Base-by-base conservation (phyloP, 768 basidiomycete species). In the Amylocystis lapponica region DNA sequence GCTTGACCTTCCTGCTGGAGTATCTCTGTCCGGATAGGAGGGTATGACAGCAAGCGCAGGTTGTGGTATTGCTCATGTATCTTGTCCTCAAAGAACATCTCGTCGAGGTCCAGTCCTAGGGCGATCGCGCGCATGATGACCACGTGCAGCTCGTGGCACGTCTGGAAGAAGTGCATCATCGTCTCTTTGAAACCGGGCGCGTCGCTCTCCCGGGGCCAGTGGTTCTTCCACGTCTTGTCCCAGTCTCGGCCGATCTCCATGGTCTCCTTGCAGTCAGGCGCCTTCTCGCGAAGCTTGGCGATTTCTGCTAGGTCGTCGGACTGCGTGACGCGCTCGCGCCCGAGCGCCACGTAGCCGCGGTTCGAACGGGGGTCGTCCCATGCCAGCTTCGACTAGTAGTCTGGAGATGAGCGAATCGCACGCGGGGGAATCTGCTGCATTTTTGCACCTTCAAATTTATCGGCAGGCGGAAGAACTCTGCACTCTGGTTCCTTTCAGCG, bases 241-340 rank as follows among this genome's bases (percentile, higher is more conserved):
- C 83, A 85, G 45, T 94, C 88, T 20, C 84, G 74, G 23, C 91
- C 89, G 34, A 94, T 91, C 61, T 94, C 90, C 81, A 93, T 89
- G 7, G 79, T 70, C 61, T 93, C 89, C 62, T 90, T 89, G 64
- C 65, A 79, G 58, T 90, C 89, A 0, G 90, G 89, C 0, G 89
- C 79, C 46, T 78, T 79, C 45, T 66, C 68, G n/a, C 90, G 79
- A 17, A 92, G 66, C 33, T 71, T 61, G 34, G 80, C 82, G 52
- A 93, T 91, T 64, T 89, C 87, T 14, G 69, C 62, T 9, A 78
- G 71, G 61, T 88, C 78, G 26, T 72, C 66, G 20, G 82, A 81
- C 48, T 85, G 83, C 0, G 86, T 86, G 22, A 88, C 83, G 26
- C 84, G 82, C 61, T 94, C 91, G 16, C 90, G 76, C 14, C 90